These are phyloP conservation scores for Glycine tomentella DNA, from an alignment of 306 rosid species.

Conservation along the genomic window DNA sequence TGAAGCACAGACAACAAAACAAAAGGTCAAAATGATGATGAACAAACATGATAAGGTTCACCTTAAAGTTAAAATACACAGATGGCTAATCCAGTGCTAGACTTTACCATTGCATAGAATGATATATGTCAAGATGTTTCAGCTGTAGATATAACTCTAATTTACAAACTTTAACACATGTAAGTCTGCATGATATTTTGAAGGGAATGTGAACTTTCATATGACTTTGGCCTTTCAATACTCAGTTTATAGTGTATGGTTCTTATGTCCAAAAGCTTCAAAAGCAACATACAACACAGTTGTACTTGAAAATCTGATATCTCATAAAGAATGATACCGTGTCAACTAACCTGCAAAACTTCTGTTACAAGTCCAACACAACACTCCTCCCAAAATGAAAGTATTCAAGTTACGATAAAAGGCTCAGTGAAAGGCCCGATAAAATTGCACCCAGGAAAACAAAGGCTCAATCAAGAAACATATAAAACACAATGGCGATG, in stretches of 20 bases:
- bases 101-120: not conserved
- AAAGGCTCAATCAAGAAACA: slow-evolving; percentile 76
- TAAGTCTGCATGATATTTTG: slow-evolving; percentile 34
- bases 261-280: not conserved
- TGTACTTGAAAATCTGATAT: slow-evolving; percentile 31
- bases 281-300: slow-evolving; percentile 38
- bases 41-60: slow-evolving; percentile 23
- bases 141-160: slow-evolving; percentile 16
- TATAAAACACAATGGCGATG: slow-evolving; percentile 72
- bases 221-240: slow-evolving; percentile 21
- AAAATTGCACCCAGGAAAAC: slow-evolving; percentile 35
- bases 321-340: slow-evolving; percentile 35
- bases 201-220: slow-evolving; percentile 23
- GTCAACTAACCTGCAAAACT: slow-evolving; percentile 48
- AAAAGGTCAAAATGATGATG: slow-evolving; percentile 26
- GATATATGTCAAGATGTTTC: slow-evolving; percentile 33
- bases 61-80: not conserved
- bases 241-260: slow-evolving; percentile 29
- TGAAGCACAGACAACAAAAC: slow-evolving; percentile 8
- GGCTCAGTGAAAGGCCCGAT: slow-evolving; percentile 37
- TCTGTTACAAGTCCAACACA: slow-evolving; percentile 46
- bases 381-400: slow-evolving; percentile 34
- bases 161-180: not conserved
- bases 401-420: slow-evolving; percentile 44
- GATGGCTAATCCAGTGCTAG: slow-evolving; percentile 16